phyloP scores from a whole-genome alignment of 495 filamentous ascomycete species.

The Penicillium chermesinum region DNA sequence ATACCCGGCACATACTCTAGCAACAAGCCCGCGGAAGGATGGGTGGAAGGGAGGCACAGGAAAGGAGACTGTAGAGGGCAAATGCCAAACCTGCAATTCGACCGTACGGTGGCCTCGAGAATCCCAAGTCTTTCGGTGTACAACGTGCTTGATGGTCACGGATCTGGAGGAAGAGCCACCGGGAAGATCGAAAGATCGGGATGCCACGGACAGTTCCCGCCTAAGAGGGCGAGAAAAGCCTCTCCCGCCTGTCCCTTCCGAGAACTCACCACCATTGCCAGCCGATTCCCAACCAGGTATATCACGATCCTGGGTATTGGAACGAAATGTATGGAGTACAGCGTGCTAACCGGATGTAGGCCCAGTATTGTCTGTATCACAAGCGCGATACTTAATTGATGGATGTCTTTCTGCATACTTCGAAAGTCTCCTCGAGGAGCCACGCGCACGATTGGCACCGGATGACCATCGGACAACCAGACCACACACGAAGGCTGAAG shows the following conservation, averaged over 20 bases:
- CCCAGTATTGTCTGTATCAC: constrained; percentile 39
- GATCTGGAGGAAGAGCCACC: constrained; percentile 56
- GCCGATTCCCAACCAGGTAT: constrained; percentile 11
- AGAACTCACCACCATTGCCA: constrained; percentile 4
- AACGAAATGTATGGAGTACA: too few relatives aligned
- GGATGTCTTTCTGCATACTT: constrained; percentile 50
- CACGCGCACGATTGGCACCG: constrained; percentile 9
- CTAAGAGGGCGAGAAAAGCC: constrained; percentile 3
- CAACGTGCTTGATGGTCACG: constrained; percentile 81
- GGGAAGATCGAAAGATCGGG: constrained; percentile 19
- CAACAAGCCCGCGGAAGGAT: constrained; percentile 33
- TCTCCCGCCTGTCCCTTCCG: constrained; percentile 3
- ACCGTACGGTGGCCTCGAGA: constrained; percentile 78
- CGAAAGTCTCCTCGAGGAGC: constrained; percentile 26
- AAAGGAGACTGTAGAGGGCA: constrained; percentile 56
- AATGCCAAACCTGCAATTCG: constrained; percentile 78
- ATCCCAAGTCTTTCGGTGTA: constrained; percentile 73
- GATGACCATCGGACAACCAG: constrained; percentile 14
- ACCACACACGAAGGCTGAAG: neutral
- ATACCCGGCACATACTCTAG: constrained; percentile 21
- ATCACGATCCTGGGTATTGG: too few relatives aligned
- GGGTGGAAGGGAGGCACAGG: constrained; percentile 19
- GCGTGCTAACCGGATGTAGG: constrained; percentile 19
- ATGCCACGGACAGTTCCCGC: constrained; percentile 8
- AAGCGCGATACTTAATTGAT: constrained; percentile 48